Conservation (phyloP, 2,329 filamentous ascomycete species). For the Zopfia rhizophila region DNA sequence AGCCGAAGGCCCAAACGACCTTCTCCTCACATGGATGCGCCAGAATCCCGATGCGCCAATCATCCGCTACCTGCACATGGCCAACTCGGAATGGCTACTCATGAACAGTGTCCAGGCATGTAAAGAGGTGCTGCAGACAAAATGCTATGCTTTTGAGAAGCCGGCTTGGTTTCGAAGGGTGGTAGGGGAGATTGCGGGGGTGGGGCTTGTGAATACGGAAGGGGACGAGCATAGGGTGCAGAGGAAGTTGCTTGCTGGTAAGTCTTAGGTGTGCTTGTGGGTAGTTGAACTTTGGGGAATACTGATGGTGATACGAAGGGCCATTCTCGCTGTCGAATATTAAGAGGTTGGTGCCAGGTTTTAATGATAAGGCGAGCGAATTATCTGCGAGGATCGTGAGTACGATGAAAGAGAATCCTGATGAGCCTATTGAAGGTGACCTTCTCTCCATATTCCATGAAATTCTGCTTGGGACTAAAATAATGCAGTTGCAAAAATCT, state of each 20-base stretch:
- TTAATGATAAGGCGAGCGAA: conserved; percentile 45
- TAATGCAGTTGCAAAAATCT: neutral
- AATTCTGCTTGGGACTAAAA: neutral
- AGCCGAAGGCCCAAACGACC: neutral
- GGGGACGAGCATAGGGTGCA: conserved; percentile 22
- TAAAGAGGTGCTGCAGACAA: neutral
- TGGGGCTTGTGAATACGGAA: neutral
- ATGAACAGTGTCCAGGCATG: neutral
- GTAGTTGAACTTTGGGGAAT: neutral
- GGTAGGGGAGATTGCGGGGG: neutral
- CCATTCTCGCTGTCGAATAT: conserved; percentile 51
- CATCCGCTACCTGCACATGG: neutral
- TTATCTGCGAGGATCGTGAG: conserved; percentile 25
- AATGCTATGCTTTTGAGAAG: neutral
- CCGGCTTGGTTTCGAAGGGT: neutral
- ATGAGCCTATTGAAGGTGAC: conserved; percentile 1
- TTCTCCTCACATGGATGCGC: neutral
- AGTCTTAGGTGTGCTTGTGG: conserved; percentile 2
- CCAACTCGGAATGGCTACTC: neutral
- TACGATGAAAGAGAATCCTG: neutral
- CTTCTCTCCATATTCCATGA: neutral
- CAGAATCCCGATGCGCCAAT: neutral
- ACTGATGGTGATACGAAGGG: conserved; percentile 18
- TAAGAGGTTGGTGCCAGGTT: conserved; percentile 50
- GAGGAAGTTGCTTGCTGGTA: conserved; percentile 43